Base-by-base conservation (phyloP, 2,329 filamentous ascomycete genomes). In the Aphanoascus verrucosus region DNA sequence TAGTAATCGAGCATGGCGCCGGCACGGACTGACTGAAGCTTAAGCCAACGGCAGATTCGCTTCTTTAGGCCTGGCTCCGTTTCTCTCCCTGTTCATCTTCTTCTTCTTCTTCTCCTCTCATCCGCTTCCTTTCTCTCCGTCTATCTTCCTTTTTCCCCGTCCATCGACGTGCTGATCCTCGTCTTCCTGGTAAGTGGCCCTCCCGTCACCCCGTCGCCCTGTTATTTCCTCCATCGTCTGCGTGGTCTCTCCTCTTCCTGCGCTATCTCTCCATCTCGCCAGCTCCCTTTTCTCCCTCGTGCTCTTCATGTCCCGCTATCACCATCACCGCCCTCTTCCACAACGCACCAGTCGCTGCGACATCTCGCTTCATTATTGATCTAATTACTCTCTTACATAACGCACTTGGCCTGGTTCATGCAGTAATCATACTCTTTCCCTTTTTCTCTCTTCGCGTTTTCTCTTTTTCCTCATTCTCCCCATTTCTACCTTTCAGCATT, bases 51-150 rank as follows among this genome's bases (percentile, higher is more conserved):
- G 23, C 23, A 28, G 23, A 28, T 28, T 28, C 23, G 42, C 42
- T 52, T 37, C 23, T 53, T 48, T 38, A 54, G 52, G 12, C 42
- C 51, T 54, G 31, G 50, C 19, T 20, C 42, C 48, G 20, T 42
- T 46, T 37, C 42, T 54, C 34, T 47, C 48, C 43, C 44, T 32
- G 55, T 45, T 51, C 55, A 48, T 50, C 53, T 51, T 47, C 49
- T 58, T 55, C 55, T 43, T 45, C 50, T 55, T 53, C 50, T 55
- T 52, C 50, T 57, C 55, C 56, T 55, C 57, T 44, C n/a, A n/a
- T 56, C 52, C 56, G 52, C 15, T 14, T 46, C 42, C 56, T 37
- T 40, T 54, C 49, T 56, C 41, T 52, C 52, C 62, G 63, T 63
- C 59, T 54, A 57, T 58, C 55, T 53, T 58, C 55, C 53, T 56